phyloP scores from a whole-genome alignment of 2,329 filamentous ascomycete species.

The Thelonectria discophora region DNA sequence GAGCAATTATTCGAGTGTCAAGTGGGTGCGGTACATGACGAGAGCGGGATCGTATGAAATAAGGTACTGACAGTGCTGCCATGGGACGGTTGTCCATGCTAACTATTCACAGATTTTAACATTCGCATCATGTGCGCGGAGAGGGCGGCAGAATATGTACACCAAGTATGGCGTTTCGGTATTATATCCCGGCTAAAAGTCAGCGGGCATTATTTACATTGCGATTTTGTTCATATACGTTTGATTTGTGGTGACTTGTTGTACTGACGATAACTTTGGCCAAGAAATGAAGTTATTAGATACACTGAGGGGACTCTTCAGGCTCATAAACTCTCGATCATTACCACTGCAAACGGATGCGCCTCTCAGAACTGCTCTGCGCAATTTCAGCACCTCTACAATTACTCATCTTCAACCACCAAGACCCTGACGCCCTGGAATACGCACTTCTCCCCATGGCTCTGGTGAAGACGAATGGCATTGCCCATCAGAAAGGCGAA shows the following conservation, averaged over 20 bases:
- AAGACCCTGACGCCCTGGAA: conserved; percentile 42
- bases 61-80: conserved; percentile 62
- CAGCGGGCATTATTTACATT: conserved; percentile 39
- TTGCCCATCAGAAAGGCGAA: conserved; percentile 44
- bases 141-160: conserved; percentile 40
- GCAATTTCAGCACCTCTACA: too few species aligned
- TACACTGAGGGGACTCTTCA: too few species aligned
- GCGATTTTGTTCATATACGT: too few species aligned
- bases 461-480: conserved; percentile 45
- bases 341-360: too few species aligned
- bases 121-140: conserved; percentile 21
- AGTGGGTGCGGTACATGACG: conserved; percentile 99
- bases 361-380: too few species aligned
- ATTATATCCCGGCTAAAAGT: conserved; percentile 45
- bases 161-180: conserved; percentile 44
- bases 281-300: neutral
- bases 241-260: neutral
- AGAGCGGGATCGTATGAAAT: conserved; percentile 98
- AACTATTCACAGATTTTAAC: conserved; percentile 47
- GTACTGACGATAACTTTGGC: conserved; percentile 7
- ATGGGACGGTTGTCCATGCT: conserved; percentile 6
- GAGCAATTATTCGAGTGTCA: conserved; percentile 97
- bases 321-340: too few species aligned
- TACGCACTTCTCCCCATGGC: conserved; percentile 21
- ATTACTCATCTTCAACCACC: conserved; percentile 38